Evolutionary conservation across 2,329 filamentous ascomycete genomes (phyloP).

Genomic region (Pseudogymnoascus sp.): DNA sequence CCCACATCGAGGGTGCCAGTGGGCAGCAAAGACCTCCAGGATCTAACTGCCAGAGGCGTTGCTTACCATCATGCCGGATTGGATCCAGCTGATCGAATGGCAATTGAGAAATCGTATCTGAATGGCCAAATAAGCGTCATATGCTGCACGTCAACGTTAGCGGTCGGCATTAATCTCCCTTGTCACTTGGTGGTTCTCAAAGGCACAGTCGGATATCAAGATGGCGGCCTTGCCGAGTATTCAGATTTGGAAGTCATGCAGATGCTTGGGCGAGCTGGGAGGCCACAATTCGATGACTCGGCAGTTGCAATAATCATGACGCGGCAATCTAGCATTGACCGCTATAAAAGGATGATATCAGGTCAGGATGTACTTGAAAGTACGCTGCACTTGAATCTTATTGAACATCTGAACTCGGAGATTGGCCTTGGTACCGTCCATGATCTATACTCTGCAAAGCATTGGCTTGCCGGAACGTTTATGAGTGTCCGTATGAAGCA

Average conservation of each 20-base stretch:
- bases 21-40: conserved; percentile 52
- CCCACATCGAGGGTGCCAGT: conserved; percentile 47
- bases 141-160: conserved; percentile 80
- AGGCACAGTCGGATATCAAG: conserved; percentile 62
- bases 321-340: conserved; percentile 50
- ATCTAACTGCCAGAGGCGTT: conserved; percentile 48
- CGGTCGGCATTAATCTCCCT: conserved; percentile 76
- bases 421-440: conserved; percentile 68
- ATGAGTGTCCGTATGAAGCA: conserved; percentile 65
- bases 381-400: conserved; percentile 67
- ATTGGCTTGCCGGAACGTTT: conserved; percentile 73
- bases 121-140: conserved; percentile 70
- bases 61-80: conserved; percentile 80
- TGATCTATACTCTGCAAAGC: conserved; percentile 56
- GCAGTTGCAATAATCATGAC: conserved; percentile 78
- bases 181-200: conserved; percentile 80
- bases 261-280: conserved; percentile 78
- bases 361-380: conserved; percentile 71
- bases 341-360: conserved; percentile 68
- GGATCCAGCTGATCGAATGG: conserved; percentile 52
- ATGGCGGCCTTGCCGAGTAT: conserved; percentile 59
- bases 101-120: conserved; percentile 62
- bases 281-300: conserved; percentile 73
- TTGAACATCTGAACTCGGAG: conserved; percentile 80
- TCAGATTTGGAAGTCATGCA: conserved; percentile 83